Evolutionary conservation across 805 yeast genomes (phyloP), one percentile per base, ranked within the genome.

Genomic region (Wickerhamiella sergipiensis): DNA sequence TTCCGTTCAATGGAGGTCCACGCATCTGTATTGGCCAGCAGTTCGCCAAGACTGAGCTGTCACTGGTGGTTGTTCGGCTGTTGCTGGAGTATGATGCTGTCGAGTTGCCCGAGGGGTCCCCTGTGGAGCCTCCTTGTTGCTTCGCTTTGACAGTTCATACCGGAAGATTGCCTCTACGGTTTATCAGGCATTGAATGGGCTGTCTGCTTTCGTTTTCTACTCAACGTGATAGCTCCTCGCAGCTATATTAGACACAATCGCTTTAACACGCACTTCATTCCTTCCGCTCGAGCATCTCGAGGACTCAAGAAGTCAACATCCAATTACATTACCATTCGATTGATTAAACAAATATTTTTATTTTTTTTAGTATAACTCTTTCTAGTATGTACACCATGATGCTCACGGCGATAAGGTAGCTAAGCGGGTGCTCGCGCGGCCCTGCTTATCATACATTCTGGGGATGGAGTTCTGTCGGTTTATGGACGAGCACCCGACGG

Each of bases 401-500:
- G n/a, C n/a, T n/a, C n/a, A n/a, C n/a, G n/a, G n/a, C n/a, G n/a
- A n/a, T n/a, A n/a, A n/a, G n/a, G n/a, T n/a, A n/a, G n/a, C n/a
- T n/a, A n/a, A n/a, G n/a, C n/a, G n/a, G n/a, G n/a, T n/a, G n/a
- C n/a, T n/a, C 43, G 43, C 9, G 40, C 40, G 40, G 26, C 26
- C 15, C 33, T 29, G 33, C 33, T 29, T 22, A 22, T 23, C 31
- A 22, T 9, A n/a, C 39, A 24, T 24, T 6, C 26, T 6, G 26
- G 8, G 26, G 6, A 53, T 56, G 56, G 62, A 60, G 46, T 65
- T 66, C 53, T 56, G 83, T 49, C 75, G 77, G 55, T 85, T 85
- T 68, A 83, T 88, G 51, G 77, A 78, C 58, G 70, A 72, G 42
- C 76, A 76, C 61, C 95, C 95, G 43, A 85, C 94, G 18, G 79